Evolutionary conservation across 2,329 filamentous ascomycete species (phyloP).

Genomic region (Scytalidium lignicola): DNA sequence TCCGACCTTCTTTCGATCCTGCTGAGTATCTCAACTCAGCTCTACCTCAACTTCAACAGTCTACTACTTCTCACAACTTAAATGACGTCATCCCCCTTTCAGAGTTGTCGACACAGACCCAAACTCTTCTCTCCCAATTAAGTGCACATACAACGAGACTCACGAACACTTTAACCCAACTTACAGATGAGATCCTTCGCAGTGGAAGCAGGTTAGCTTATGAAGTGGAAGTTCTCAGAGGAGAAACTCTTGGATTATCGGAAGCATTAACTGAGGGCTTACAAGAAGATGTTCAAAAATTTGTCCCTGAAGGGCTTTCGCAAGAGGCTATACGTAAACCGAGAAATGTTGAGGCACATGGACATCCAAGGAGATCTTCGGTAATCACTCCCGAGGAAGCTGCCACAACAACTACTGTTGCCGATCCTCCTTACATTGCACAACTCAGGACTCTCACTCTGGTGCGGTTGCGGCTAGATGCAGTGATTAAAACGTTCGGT

Average conservation of each 20-base stretch:
- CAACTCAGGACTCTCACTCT: conserved; percentile 78
- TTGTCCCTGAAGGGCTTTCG: conserved; percentile 52
- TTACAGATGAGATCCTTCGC: conserved; percentile 92
- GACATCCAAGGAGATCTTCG: conserved; percentile 19
- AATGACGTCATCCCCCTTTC: conserved; percentile 51
- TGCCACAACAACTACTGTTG: conserved; percentile 10
- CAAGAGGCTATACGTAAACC: conserved; percentile 17
- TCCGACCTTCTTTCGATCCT: conserved; percentile 72
- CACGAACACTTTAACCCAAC: conserved; percentile 73
- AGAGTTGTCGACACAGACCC: conserved; percentile 76
- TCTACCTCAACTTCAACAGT: conserved; percentile 59
- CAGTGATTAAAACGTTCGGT: conserved; percentile 86
- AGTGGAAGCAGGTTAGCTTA: conserved; percentile 86
- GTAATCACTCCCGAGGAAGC: conserved; percentile 13
- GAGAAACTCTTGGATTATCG: conserved; percentile 75
- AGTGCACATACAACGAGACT: conserved; percentile 83
- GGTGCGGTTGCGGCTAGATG: conserved; percentile 78
- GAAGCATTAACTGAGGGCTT: conserved; percentile 72
- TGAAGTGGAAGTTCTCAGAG: conserved; percentile 88
- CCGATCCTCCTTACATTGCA: conserved; percentile 64
- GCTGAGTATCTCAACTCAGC: conserved; percentile 79
- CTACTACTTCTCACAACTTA: conserved; percentile 16
- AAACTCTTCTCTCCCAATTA: conserved; percentile 79
- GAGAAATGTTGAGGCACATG: conserved; percentile 19
- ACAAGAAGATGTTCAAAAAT: conserved; percentile 65